Percentiles rank a stretch among this genome's conserved stretches.
These are phyloP conservation scores for Filobasidium wieringae DNA, from an alignment of 768 basidiomycete genomes.

Conservation along the genomic window DNA sequence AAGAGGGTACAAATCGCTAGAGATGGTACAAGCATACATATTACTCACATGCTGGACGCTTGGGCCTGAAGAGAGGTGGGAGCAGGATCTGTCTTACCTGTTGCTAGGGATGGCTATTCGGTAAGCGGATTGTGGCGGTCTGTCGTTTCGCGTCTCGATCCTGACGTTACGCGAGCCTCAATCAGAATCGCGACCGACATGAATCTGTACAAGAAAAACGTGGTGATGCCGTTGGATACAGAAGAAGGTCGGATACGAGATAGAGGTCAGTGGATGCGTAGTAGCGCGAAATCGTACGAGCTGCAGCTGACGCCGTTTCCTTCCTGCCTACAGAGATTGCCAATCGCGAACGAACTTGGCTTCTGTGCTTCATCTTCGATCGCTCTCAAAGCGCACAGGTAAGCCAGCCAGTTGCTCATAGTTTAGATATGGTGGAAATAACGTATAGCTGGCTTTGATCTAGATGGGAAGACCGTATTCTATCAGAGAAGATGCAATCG, in stretches of 20 bases:
- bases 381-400: slow-evolving; percentile 75
- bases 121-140: slow-evolving; percentile 31
- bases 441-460: not conserved
- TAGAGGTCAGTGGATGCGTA: slow-evolving; percentile 25
- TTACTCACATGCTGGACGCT: slow-evolving; percentile 80
- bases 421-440: too few species aligned
- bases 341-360: slow-evolving; percentile 91
- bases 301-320: not conserved
- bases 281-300: not conserved
- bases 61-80: slow-evolving; percentile 89
- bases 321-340: slow-evolving; percentile 53
- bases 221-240: slow-evolving; percentile 54
- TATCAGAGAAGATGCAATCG: slow-evolving; percentile 85
- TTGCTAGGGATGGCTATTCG: slow-evolving; percentile 78
- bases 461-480: slow-evolving; percentile 90
- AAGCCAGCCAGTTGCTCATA: slow-evolving; percentile 37
- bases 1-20: slow-evolving; percentile 51
- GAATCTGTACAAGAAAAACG: slow-evolving; percentile 80
- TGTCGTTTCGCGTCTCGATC: slow-evolving; percentile 33
- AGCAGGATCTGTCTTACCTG: slow-evolving; percentile 91
- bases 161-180: slow-evolving; percentile 56
- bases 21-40: slow-evolving; percentile 90
- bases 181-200: slow-evolving; percentile 90
- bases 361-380: slow-evolving; percentile 79
- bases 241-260: slow-evolving; percentile 70